These are phyloP conservation scores for Golubevia sp. DNA, from an alignment of 1,284 basidiomycete species.

Conservation along the genomic window DNA sequence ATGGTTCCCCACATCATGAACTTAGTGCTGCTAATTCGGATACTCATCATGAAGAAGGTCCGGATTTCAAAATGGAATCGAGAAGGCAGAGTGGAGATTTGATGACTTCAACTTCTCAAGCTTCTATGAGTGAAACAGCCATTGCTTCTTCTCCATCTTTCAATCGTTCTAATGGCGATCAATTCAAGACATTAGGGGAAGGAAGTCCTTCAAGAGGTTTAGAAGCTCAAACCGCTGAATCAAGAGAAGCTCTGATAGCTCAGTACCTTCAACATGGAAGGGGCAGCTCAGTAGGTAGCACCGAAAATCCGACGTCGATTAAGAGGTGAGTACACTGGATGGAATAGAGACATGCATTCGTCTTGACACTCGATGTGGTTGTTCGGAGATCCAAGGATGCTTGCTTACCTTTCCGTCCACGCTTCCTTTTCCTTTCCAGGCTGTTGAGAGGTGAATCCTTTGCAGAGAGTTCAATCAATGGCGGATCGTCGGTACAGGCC, in stretches of 20 bases:
- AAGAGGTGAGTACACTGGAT: neutral
- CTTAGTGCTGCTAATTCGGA: neutral
- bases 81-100: neutral
- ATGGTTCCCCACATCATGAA: neutral
- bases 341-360: too few relatives aligned
- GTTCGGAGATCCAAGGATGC: too few relatives aligned
- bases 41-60: neutral
- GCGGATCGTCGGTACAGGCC: neutral
- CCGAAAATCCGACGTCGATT: neutral
- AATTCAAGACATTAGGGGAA: too few relatives aligned
- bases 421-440: neutral
- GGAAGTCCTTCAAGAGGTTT: too few relatives aligned
- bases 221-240: neutral
- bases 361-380: too few relatives aligned
- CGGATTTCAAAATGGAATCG: neutral
- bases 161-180: too few relatives aligned
- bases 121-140: neutral
- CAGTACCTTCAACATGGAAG: neutral
- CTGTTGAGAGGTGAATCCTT: neutral
- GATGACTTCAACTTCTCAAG: neutral
- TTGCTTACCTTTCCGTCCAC: too few relatives aligned
- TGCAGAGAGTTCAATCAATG: neutral
- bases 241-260: neutral
- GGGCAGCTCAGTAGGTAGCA: neutral
- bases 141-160: too few relatives aligned